These are phyloP conservation scores for Pichia sp. DNA, from an alignment of 1,139 yeast genomes.

Conservation along the genomic window DNA sequence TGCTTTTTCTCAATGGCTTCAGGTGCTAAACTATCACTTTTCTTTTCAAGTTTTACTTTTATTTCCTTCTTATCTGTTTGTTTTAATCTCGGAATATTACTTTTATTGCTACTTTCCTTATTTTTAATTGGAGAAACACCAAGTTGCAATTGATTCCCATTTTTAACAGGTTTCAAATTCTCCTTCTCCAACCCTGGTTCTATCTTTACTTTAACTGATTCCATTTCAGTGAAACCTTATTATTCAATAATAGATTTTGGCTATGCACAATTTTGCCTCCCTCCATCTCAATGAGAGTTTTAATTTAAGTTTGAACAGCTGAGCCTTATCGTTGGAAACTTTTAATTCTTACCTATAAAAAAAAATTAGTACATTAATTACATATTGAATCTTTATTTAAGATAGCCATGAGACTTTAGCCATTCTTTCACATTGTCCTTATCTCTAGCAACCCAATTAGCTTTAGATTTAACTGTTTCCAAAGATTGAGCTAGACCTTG, in stretches of 20 bases:
- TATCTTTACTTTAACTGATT: slow-evolving; percentile 8
- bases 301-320: too few species aligned
- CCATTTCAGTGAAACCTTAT: too few species aligned
- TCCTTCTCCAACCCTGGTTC: slow-evolving; percentile 5
- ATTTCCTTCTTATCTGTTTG: not conserved
- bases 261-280: too few species aligned
- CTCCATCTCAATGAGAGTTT: too few species aligned
- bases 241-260: too few species aligned
- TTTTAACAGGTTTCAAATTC: too few species aligned
- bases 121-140: too few species aligned
- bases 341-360: not conserved
- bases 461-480: slow-evolving; percentile 45
- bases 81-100: not conserved
- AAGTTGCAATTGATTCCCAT: too few species aligned
- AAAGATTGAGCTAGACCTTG: slow-evolving; percentile 51
- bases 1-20: not conserved
- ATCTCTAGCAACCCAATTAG: slow-evolving; percentile 39
- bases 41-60: slow-evolving; percentile 2
- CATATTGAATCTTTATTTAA: slow-evolving; percentile 10
- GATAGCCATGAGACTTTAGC: slow-evolving; percentile 23
- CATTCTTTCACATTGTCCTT: slow-evolving; percentile 26
- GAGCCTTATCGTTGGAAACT: not conserved
- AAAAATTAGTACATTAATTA: too few species aligned
- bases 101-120: too few species aligned
- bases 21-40: not conserved